Percentiles rank a stretch among this genome's conserved stretches.
phyloP scores from a whole-genome alignment of 208 protist genomes.

The Leishmania lainsoni region DNA sequence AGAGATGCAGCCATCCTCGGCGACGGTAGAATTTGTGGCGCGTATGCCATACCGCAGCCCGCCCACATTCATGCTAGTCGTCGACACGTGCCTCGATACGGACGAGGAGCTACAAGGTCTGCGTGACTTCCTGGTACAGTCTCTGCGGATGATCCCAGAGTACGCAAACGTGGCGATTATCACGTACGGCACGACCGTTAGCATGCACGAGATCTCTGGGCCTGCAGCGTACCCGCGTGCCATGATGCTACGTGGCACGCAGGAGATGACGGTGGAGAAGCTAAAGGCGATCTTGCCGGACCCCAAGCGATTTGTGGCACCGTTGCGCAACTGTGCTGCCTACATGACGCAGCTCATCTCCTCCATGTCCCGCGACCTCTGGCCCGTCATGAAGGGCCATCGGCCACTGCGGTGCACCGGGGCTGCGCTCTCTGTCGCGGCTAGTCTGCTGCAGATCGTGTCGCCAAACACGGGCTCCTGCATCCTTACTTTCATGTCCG shows the following conservation, averaged over 20 bases:
- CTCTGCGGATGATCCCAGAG: conserved; percentile 93
- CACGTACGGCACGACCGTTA: conserved; percentile 97
- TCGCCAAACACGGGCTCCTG: conserved; percentile 92
- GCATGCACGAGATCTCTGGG: conserved; percentile 80
- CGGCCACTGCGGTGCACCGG: conserved; percentile 97
- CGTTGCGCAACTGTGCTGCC: conserved; percentile 61
- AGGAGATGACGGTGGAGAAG: conserved; percentile 66
- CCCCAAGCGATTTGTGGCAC: conserved; percentile 75
- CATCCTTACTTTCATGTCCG: conserved; percentile 97
- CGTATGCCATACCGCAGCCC: conserved; percentile 45
- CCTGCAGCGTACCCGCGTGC: conserved; percentile 84
- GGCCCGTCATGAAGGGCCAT: conserved; percentile 92
- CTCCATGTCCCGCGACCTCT: conserved; percentile 94
- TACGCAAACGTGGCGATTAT: conserved; percentile 96
- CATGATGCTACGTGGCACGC: conserved; percentile 75
- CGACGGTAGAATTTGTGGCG: conserved; percentile 96
- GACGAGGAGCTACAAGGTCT: conserved; percentile 94
- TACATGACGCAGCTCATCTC: conserved; percentile 93
- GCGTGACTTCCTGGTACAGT: conserved; percentile 92
- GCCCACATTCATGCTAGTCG: conserved; percentile 95
- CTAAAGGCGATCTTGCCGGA: conserved; percentile 55
- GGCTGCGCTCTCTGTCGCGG: conserved; percentile 95
- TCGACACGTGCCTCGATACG: conserved; percentile 97
- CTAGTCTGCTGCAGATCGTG: conserved; percentile 92
- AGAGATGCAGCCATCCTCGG: conserved; percentile 32